A percentile compares a stretch with the other conserved stretches of the same genome.
Evolutionary conservation across 2,329 filamentous ascomycete species (phyloP).

Genomic region (Xylariaceae sp.): DNA sequence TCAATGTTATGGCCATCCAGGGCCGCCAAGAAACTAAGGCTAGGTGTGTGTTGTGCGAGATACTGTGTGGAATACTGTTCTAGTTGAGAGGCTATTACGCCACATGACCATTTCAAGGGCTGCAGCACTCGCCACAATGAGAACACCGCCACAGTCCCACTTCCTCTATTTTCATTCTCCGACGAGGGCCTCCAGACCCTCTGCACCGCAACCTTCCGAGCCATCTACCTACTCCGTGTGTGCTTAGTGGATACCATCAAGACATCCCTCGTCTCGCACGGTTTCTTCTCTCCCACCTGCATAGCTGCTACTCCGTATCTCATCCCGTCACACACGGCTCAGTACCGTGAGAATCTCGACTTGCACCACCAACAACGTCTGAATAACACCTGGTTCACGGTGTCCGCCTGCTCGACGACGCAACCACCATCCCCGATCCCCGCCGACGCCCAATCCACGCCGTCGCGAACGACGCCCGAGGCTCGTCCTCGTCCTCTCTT

Average conservation of each 20-base stretch:
- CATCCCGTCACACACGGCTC: slow-evolving; percentile 26
- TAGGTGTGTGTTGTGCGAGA: too few relatives aligned
- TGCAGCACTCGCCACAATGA: too few relatives aligned
- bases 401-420: slow-evolving; percentile 27
- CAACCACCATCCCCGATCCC: slow-evolving; percentile 17
- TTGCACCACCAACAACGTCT: slow-evolving; percentile 33
- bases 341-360: slow-evolving; percentile 32
- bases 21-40: too few relatives aligned
- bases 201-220: slow-evolving; percentile 5
- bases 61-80: too few relatives aligned
- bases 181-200: neutral
- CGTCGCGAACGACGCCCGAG: slow-evolving; percentile 31
- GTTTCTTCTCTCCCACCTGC: slow-evolving; percentile 16
- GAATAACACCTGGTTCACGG: slow-evolving; percentile 30
- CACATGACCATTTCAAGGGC: too few relatives aligned
- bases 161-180: neutral
- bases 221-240: slow-evolving; percentile 22
- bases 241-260: slow-evolving; percentile 26
- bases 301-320: slow-evolving; percentile 21
- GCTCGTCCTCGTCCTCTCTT: slow-evolving; percentile 28
- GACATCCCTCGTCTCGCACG: slow-evolving; percentile 24
- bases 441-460: slow-evolving; percentile 7
- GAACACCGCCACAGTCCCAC: slow-evolving; percentile 1
- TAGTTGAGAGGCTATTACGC: too few relatives aligned
- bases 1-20: too few relatives aligned